Evolutionary conservation across 768 basidiomycete genomes (phyloP).

Genomic region (Pulveroboletus sp.): DNA sequence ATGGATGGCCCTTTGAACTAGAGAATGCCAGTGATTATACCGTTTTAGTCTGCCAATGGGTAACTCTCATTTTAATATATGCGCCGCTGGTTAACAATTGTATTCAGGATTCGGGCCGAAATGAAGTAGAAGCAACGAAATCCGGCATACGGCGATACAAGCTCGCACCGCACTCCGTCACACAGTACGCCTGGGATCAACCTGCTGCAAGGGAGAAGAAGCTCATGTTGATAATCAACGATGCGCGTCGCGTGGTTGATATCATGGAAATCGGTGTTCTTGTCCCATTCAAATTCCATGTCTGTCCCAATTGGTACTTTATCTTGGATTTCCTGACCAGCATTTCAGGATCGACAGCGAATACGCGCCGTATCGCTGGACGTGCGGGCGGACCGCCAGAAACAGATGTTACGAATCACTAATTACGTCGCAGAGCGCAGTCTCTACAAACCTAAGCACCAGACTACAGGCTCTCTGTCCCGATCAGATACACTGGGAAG

Average conservation of each 20-base stretch:
- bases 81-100: slow-evolving; percentile 17
- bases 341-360: slow-evolving; percentile 47
- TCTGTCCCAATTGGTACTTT: slow-evolving; percentile 33
- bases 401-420: slow-evolving; percentile 82
- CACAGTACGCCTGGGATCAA: slow-evolving; percentile 89
- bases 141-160: slow-evolving; percentile 44
- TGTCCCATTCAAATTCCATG: slow-evolving; percentile 82
- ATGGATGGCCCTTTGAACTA: slow-evolving; percentile 84
- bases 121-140: slow-evolving; percentile 38
- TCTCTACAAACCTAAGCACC: slow-evolving; percentile 76
- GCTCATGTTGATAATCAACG: slow-evolving; percentile 60
- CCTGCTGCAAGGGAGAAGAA: slow-evolving; percentile 83
- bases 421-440: slow-evolving; percentile 83
- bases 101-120: slow-evolving; percentile 43
- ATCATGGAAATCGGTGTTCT: slow-evolving; percentile 95
- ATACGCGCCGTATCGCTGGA: slow-evolving; percentile 80
- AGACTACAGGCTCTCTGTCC: slow-evolving; percentile 41
- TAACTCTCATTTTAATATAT: slow-evolving; percentile 29
- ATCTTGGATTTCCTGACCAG: slow-evolving; percentile 1
- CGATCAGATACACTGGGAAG: slow-evolving; percentile 68
- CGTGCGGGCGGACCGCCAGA: slow-evolving; percentile 82
- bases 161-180: slow-evolving; percentile 49
- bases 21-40: slow-evolving; percentile 82
- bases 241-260: slow-evolving; percentile 66
- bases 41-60: slow-evolving; percentile 72